Evolutionary conservation across 2,329 filamentous ascomycete genomes (phyloP).

Genomic region (Anthostomella pinea): DNA sequence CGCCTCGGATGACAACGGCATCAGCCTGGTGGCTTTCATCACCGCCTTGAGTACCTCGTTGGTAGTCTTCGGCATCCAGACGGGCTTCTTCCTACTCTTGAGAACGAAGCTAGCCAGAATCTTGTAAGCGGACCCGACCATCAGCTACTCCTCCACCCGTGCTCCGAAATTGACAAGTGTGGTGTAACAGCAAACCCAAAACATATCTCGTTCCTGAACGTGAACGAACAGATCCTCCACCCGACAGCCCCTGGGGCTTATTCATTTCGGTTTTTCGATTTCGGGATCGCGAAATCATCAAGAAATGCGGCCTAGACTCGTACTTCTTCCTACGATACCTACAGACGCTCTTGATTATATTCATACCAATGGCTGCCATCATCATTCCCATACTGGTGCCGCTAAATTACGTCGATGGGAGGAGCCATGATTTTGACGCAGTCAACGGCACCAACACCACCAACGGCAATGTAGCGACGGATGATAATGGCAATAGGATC

Average conservation of each 20-base stretch:
- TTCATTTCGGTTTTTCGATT: constrained; percentile 62
- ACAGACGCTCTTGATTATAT: constrained; percentile 83
- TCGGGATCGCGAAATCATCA: constrained; percentile 78
- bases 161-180: constrained; percentile 16
- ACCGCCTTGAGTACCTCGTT: constrained; percentile 63
- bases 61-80: constrained; percentile 60
- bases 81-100: constrained; percentile 71
- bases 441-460: constrained; percentile 17
- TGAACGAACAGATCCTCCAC: constrained; percentile 76
- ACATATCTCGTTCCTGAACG: constrained; percentile 84
- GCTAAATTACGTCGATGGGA: constrained; percentile 73
- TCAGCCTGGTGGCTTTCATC: constrained; percentile 56
- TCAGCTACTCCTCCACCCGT: constrained; percentile 4
- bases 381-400: constrained; percentile 85
- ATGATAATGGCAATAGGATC: constrained; percentile 34
- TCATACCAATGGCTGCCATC: constrained; percentile 74
- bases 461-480: constrained; percentile 12
- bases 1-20: constrained; percentile 36
- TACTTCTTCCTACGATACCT: constrained; percentile 85
- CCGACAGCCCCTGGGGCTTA: constrained; percentile 51
- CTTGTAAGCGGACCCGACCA: constrained; percentile 57
- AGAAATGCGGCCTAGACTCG: constrained; percentile 92
- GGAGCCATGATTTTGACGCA: constrained; percentile 54
- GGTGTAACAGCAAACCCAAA: constrained; percentile 63
- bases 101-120: constrained; percentile 78